Percentiles rank a stretch among this genome's conserved stretches.
Evolutionary conservation across 1,284 basidiomycete species (phyloP).

Genomic region (Ceratobasidium theobromae): DNA sequence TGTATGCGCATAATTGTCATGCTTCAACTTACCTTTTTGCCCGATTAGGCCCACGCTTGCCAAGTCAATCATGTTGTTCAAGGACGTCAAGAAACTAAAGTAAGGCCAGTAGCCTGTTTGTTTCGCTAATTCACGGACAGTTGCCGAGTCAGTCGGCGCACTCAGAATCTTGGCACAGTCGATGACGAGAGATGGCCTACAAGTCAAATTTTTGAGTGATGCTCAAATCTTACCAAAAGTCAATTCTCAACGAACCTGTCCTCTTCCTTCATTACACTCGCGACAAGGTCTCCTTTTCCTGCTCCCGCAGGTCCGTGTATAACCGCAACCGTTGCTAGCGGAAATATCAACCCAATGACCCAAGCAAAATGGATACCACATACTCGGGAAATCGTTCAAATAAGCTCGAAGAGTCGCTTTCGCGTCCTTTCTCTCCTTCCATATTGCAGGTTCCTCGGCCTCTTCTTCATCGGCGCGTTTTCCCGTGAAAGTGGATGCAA

Average conservation of each 20-base stretch:
- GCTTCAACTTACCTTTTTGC: conserved; percentile 68
- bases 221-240: conserved; percentile 22
- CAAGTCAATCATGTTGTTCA: conserved; percentile 89
- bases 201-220: not conserved
- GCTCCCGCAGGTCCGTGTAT: conserved; percentile 91
- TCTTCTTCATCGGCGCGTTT: conserved; percentile 29
- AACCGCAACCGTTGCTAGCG: conserved; percentile 66
- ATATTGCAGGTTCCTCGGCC: conserved; percentile 47
- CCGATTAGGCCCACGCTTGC: conserved; percentile 92
- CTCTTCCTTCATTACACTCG: conserved; percentile 59
- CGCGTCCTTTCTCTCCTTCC: conserved; percentile 83
- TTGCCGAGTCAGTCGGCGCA: conserved; percentile 67
- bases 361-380: not conserved
- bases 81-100: conserved; percentile 84
- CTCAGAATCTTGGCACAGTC: conserved; percentile 80
- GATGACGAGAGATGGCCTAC: conserved; percentile 70
- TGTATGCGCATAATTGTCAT: not conserved
- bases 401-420: conserved; percentile 68
- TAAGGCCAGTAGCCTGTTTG: conserved; percentile 92
- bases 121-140: conserved; percentile 68
- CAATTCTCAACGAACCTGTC: conserved; percentile 53
- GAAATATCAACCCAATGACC: conserved; percentile 23
- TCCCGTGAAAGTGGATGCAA: conserved; percentile 44
- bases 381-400: conserved; percentile 72
- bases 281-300: conserved; percentile 78